Base-by-base conservation (phyloP, 371 early-diverging fungal species). In the Mucor piriformis region DNA sequence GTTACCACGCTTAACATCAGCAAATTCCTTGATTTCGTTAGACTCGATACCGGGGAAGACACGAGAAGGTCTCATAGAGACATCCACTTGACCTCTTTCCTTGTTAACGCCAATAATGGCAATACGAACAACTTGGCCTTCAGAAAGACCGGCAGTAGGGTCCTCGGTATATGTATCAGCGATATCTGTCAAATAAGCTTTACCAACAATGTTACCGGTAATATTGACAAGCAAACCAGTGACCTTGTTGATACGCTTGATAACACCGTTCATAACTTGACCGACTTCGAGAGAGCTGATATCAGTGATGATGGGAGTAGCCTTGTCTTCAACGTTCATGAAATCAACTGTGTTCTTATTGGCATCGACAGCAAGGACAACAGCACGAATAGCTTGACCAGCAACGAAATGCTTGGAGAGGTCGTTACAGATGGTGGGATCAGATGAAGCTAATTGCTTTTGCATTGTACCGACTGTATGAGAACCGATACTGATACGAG, bases 41-140 rank as follows among this genome's bases (percentile, higher is more conserved):
- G 73, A 56, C 18, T 56, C 46, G 16, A 70, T 73, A 24, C 72
- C 64, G 7, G 55, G 63, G 33, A 47, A 59, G 23, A 62, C 50
- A 46, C 77, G 83, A 8, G 88, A 89, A 6, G 76, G 64, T 29
- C 92, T 82, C 54, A 85, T 50, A 7, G 93, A 88, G 46, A 92
- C 69, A 48, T 87, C 85, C 6, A 92, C 66, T 48, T 71, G 82
- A 35, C 82, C 69, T 50, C 77, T 75, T 42, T 69, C 70, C 37
- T 61, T 57, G 52, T 88, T 81, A 3, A 86, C 73, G 20, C 46
- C 54, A 15, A 86, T 56, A 42, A 92, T 81, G 37, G 56, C 64
- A 54, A 83, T 81, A 24, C 70, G 71, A n/a, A 89, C 83, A 10
- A 80, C 61, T 47, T 81, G 69, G 0, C 83, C 74, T 60, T 72